These are phyloP conservation scores for Lycium ferocissimum DNA, from an alignment of 257 asterid species.

Conservation along the genomic window DNA sequence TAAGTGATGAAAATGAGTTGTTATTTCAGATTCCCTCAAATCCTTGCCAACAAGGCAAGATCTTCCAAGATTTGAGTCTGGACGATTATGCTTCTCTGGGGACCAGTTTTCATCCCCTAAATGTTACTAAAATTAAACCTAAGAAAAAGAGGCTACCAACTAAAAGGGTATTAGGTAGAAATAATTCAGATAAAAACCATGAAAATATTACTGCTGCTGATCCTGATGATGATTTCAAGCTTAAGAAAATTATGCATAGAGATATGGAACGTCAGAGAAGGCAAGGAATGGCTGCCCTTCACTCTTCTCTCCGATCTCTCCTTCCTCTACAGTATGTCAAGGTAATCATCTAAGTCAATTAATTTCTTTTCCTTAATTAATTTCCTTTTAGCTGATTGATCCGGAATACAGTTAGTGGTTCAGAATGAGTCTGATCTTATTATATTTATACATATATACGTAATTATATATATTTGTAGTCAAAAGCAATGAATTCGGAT, in stretches of 20 bases:
- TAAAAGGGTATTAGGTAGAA: neutral
- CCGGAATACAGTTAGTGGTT: too few species aligned
- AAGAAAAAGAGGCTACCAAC: neutral
- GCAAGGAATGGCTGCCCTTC: constrained; percentile 42
- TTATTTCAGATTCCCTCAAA: neutral
- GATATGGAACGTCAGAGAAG: constrained; percentile 45
- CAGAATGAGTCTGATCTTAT: too few species aligned
- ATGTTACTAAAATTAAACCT: neutral
- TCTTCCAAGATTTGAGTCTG: neutral
- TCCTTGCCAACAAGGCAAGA: constrained; percentile 16
- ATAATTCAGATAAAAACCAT: constrained; percentile 1
- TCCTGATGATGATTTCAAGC: too few species aligned
- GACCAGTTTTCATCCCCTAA: neutral
- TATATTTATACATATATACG: neutral
- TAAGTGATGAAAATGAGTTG: constrained; percentile 9
- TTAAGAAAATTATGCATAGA: constrained; percentile 43
- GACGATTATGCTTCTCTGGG: neutral
- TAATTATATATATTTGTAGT: neutral
- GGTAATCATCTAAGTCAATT: constrained; percentile 28
- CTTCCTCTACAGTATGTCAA: constrained; percentile 35
- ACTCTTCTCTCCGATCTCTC: constrained; percentile 30
- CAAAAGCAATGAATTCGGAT: too few species aligned
- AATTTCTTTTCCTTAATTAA: too few species aligned
- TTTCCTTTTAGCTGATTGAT: too few species aligned
- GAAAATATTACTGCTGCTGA: neutral